Percentiles rank a stretch among this genome's conserved stretches.
Evolutionary conservation across 208 protist species (phyloP).

Genomic region (Leishmania guyanensis): DNA sequence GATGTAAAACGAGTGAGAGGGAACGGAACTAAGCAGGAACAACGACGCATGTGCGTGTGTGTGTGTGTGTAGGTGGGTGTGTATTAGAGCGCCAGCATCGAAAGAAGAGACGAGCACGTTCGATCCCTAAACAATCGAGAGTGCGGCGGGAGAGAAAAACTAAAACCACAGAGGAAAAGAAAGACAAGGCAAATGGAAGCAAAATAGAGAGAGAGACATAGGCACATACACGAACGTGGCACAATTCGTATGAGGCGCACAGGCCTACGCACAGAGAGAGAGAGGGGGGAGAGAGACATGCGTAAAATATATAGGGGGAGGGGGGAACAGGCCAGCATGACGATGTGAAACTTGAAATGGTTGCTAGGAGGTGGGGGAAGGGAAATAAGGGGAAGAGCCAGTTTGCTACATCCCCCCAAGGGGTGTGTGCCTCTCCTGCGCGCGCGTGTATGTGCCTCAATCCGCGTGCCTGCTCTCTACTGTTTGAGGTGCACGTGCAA

Average conservation of each 20-base stretch:
- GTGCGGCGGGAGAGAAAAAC: neutral
- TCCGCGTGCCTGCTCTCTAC: neutral
- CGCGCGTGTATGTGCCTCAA: neutral
- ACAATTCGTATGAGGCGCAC: neutral
- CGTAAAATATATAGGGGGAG: no score
- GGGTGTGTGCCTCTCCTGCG: no score
- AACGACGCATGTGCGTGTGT: neutral
- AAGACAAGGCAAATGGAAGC: neutral
- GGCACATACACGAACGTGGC: neutral
- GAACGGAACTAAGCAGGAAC: neutral
- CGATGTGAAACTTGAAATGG: neutral
- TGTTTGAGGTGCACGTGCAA: neutral
- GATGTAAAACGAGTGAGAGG: no score
- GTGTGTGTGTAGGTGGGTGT: conserved; percentile 1
- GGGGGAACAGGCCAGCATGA: neutral
- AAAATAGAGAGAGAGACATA: neutral
- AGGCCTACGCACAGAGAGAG: neutral
- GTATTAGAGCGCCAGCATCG: neutral
- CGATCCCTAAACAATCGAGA: no score
- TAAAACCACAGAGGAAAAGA: neutral
- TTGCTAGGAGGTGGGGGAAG: neutral
- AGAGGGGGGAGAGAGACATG: neutral
- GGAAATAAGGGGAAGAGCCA: neutral
- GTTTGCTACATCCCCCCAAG: neutral
- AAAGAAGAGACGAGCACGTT: no score